These are phyloP conservation scores for Trichoderma virens DNA, from an alignment of 495 filamentous ascomycete species.

Conservation along the genomic window DNA sequence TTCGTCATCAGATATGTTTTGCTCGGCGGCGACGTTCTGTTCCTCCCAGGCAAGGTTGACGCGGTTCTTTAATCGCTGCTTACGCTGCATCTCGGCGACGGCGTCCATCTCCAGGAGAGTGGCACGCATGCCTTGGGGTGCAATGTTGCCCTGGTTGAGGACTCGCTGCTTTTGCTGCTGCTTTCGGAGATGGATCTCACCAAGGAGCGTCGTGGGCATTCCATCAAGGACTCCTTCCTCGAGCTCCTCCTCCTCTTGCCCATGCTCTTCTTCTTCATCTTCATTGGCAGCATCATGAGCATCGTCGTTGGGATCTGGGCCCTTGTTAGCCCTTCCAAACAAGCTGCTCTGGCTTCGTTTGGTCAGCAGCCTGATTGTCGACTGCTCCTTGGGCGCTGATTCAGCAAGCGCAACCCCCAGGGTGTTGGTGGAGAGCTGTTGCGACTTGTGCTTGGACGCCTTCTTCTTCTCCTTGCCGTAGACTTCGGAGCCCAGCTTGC, in stretches of 20 bases:
- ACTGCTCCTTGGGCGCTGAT: background rate
- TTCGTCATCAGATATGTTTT: conserved; percentile 46
- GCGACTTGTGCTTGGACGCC: conserved; percentile 21
- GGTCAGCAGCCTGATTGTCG: conserved; percentile 9
- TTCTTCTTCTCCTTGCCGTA: conserved; percentile 47
- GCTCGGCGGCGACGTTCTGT: conserved; percentile 41
- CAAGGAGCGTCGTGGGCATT: conserved; percentile 80
- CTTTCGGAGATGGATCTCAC: conserved; percentile 86
- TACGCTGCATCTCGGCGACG: conserved; percentile 78
- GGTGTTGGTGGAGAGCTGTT: background rate
- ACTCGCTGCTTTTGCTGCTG: conserved; percentile 70
- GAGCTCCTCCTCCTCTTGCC: conserved; percentile 30
- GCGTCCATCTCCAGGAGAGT: conserved; percentile 87
- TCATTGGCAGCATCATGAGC: conserved; percentile 26
- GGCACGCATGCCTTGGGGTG: conserved; percentile 72
- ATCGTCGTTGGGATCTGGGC: conserved; percentile 12
- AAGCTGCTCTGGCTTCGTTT: conserved; percentile 25
- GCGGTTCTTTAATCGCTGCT: conserved; percentile 61
- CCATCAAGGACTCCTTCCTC: conserved; percentile 48
- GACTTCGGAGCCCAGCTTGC: conserved; percentile 58
- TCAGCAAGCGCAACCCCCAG: background rate
- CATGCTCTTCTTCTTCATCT: conserved; percentile 29
- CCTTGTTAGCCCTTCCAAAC: background rate
- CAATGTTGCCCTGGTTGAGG: conserved; percentile 55
- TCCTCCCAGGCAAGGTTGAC: conserved; percentile 89